Evolutionary conservation across 441 rosid species (phyloP), one percentile per base, ranked within the genome.

Genomic region (Biscutella auriculata): DNA sequence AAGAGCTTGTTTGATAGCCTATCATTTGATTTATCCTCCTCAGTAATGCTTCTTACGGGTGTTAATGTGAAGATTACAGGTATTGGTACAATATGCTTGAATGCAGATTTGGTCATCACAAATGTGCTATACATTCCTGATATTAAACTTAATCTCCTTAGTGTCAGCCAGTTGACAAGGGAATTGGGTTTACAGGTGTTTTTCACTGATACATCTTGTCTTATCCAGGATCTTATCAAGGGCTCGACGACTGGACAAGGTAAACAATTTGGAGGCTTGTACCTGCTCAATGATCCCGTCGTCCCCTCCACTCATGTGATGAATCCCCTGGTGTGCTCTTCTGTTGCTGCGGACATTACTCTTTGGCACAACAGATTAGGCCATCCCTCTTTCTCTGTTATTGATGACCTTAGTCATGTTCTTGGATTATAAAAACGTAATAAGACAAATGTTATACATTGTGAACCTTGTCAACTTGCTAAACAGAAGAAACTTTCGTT

Each of bases 21-120:
- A n/a, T n/a, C n/a, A n/a, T n/a, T n/a, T n/a, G n/a, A n/a, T n/a
- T n/a, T n/a, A n/a, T n/a, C n/a, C n/a, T n/a, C n/a, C n/a, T n/a
- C n/a, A n/a, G n/a, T 5, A 37, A 14, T 13, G 42, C 5, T 29
- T 1, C 53, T 23, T 13, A 48, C 53, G 5, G 12, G 53, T 4
- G 0, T n/a, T 0, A 9, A 15, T 28, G n/a, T 29, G 2, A 13
- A 8, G 3, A 48, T 48, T 48, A 1, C 12, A 3, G 34, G 36
- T 4, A 6, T 48, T 9, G 36, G n/a, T 0, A 6, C 8, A 0
- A 4, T 29, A 1, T 8, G 9, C 2, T 0, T 29, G 3, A 28
- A 28, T 1, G 1, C 4, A 0, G 0, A 9, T 1, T 1, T 8
- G 6, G 7, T 8, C 2, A 10, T 8, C 0, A 0, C 4, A 1